A percentile compares a stretch with the other conserved stretches of the same genome.
Conservation (phyloP, 371 early-diverging fungal species). For the Batkoa obscura region DNA sequence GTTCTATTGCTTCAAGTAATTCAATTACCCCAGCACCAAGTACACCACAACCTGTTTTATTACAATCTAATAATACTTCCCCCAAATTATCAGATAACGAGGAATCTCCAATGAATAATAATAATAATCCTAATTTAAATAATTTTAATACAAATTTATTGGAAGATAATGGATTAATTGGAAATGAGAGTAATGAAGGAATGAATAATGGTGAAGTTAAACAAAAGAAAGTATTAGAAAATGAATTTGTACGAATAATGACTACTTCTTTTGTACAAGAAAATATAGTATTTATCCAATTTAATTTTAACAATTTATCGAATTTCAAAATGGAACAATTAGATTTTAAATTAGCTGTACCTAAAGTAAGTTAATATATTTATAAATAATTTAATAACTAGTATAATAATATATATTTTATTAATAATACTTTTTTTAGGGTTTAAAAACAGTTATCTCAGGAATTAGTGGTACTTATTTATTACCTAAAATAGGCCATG, state of each 20-base stretch:
- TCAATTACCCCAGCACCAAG: neutral
- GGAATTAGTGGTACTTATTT: neutral
- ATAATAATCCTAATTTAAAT: no score
- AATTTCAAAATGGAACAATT: slow-evolving; percentile 1
- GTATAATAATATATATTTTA: neutral
- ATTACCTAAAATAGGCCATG: slow-evolving; percentile 5
- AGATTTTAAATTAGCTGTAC: slow-evolving; percentile 6
- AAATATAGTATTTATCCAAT: neutral
- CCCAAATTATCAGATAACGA: neutral
- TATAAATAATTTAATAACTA: neutral
- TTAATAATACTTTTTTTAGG: neutral
- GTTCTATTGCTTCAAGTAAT: neutral
- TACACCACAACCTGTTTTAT: neutral
- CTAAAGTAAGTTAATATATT: slow-evolving; percentile 1
- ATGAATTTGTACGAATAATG: no score
- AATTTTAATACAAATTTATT: no score
- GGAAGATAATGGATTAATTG: no score
- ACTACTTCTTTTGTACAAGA: neutral
- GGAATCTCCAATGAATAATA: no score
- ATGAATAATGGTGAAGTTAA: no score
- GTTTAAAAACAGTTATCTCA: neutral
- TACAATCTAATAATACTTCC: neutral
- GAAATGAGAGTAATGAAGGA: no score
- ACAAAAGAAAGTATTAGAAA: no score
- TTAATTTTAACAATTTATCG: slow-evolving; percentile 1